These are phyloP conservation scores for Pyrrhoderma lamaoense DNA, from an alignment of 1,284 basidiomycete genomes.

Conservation along the genomic window DNA sequence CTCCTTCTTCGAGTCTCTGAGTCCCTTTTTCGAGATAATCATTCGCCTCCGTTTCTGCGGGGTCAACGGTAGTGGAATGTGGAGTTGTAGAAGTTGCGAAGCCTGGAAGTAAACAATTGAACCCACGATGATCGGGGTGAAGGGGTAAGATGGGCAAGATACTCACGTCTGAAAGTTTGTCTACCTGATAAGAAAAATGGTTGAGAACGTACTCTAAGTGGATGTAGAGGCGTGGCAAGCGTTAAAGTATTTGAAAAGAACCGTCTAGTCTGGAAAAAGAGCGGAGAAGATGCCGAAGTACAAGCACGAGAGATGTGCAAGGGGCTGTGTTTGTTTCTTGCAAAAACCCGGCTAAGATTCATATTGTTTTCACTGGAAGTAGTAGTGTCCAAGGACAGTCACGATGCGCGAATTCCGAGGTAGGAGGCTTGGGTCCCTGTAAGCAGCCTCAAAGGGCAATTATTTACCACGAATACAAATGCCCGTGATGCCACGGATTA, in stretches of 20 bases:
- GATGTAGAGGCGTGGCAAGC: slow-evolving; percentile 6
- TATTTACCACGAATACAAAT: neutral
- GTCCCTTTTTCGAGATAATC: slow-evolving; percentile 84
- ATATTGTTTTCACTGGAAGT: slow-evolving; percentile 12
- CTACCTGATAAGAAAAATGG: slow-evolving; percentile 8
- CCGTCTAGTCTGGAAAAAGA: slow-evolving; percentile 2
- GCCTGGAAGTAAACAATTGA: slow-evolving; percentile 36
- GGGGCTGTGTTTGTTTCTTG: slow-evolving; percentile 3
- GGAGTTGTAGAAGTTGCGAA: slow-evolving; percentile 80
- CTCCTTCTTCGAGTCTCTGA: slow-evolving; percentile 82
- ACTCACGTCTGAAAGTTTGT: slow-evolving; percentile 13
- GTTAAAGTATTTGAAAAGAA: slow-evolving; percentile 12
- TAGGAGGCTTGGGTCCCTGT: no score
- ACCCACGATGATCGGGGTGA: neutral
- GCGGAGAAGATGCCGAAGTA: neutral
- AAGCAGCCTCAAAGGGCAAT: no score
- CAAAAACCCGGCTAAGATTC: neutral
- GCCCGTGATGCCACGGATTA: no score
- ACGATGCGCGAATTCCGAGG: no score
- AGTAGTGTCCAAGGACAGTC: neutral
- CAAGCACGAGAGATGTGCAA: neutral
- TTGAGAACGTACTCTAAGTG: slow-evolving; percentile 3
- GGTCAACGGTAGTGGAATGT: slow-evolving; percentile 76
- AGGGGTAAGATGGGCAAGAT: neutral
- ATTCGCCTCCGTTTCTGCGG: slow-evolving; percentile 76